Conservation (phyloP, 441 rosid species). For the Euphorbia schlechtendalii region DNA sequence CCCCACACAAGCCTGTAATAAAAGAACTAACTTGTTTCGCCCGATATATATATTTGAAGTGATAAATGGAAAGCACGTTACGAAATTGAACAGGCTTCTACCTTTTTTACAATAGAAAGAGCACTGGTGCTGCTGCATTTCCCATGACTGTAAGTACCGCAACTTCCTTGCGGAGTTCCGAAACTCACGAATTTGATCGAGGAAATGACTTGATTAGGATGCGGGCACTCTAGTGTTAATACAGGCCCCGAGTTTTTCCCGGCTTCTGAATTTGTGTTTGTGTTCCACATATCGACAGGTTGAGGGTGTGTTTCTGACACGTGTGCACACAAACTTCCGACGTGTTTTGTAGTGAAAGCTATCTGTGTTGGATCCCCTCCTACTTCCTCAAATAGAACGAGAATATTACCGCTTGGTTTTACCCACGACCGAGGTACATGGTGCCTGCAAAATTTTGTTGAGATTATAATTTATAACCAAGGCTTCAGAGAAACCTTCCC, state of each 20-base stretch:
- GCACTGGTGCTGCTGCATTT: conserved; percentile 53
- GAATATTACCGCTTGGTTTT: conserved; percentile 57
- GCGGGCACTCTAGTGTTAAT: conserved; percentile 53
- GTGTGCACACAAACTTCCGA: conserved; percentile 49
- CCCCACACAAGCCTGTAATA: conserved; percentile 77
- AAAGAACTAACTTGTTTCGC: conserved; percentile 6
- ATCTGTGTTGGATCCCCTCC: conserved; percentile 92
- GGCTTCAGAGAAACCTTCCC: conserved; percentile 1
- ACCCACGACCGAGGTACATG: conserved; percentile 97
- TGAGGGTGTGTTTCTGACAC: conserved; percentile 73
- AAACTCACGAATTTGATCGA: conserved; percentile 79
- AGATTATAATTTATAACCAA: conserved; percentile 12
- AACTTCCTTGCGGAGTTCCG: conserved; percentile 75
- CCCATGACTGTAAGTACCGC: conserved; percentile 73
- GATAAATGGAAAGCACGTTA: not conserved
- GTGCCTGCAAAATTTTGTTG: conserved; percentile 42
- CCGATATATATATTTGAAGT: not conserved
- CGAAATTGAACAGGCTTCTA: conserved; percentile 12
- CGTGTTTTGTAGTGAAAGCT: conserved; percentile 46
- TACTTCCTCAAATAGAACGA: conserved; percentile 80
- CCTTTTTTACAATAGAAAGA: conserved; percentile 66
- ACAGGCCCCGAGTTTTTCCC: conserved; percentile 35
- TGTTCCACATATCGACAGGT: conserved; percentile 68
- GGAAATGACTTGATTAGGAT: conserved; percentile 64
- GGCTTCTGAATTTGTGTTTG: conserved; percentile 35